Percentiles rank a stretch among this genome's conserved stretches.
Evolutionary conservation across 1,139 yeast genomes (phyloP).

Genomic region (Debaryomyces coudertii): DNA sequence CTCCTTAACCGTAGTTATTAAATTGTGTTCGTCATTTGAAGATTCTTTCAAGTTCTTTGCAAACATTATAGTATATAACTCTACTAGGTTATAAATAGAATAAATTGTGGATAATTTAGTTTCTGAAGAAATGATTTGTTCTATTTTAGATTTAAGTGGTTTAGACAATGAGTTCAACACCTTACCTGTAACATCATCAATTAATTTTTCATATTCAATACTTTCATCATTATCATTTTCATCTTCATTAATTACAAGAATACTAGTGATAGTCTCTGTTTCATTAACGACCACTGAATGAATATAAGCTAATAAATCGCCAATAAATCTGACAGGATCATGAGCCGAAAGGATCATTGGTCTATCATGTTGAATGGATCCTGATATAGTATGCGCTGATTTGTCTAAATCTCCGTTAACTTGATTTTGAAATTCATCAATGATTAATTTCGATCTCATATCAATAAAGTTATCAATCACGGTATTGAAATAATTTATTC

Average conservation of each 20-base stretch:
- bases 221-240: conserved; percentile 21
- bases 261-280: conserved; percentile 65
- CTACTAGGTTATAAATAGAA: conserved; percentile 64
- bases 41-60: conserved; percentile 40
- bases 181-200: conserved; percentile 37
- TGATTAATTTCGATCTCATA: conserved; percentile 56
- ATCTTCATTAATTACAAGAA: conserved; percentile 25
- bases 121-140: conserved; percentile 70
- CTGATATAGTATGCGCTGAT: conserved; percentile 1
- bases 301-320: conserved; percentile 87
- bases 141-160: conserved; percentile 54
- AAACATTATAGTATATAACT: conserved; percentile 72
- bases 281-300: conserved; percentile 92
- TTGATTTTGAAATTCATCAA: conserved; percentile 64
- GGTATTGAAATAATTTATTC: conserved; percentile 56
- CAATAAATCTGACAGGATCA: conserved; percentile 81
- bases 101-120: conserved; percentile 56
- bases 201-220: conserved; percentile 26
- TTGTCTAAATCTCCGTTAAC: conserved; percentile 34
- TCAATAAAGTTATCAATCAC: conserved; percentile 51
- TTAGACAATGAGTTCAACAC: conserved; percentile 39
- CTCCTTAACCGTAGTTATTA: conserved; percentile 29
- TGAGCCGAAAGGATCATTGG: conserved; percentile 71
- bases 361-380: conserved; percentile 25
- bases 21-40: conserved; percentile 19